A percentile compares a stretch with the other conserved stretches of the same genome.
These are phyloP conservation scores for Leishmania arabica DNA, from an alignment of 208 protist genomes.

Conservation along the genomic window DNA sequence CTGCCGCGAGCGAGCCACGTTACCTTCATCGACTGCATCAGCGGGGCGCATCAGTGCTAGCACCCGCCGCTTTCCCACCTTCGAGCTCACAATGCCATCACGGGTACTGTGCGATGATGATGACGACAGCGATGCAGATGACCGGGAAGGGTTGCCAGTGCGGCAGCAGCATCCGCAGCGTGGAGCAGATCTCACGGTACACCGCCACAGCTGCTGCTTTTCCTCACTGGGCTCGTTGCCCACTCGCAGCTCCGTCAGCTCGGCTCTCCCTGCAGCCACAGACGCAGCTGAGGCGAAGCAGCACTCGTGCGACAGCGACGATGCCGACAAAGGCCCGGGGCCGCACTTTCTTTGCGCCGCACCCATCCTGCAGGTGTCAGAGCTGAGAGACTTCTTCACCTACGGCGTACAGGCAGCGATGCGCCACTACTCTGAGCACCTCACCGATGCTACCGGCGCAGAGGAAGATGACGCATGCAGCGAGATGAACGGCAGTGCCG, in stretches of 20 bases:
- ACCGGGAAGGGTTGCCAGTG: background rate
- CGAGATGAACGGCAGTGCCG: background rate
- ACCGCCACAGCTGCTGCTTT: background rate
- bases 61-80: background rate
- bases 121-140: background rate
- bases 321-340: background rate
- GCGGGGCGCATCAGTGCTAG: background rate
- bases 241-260: background rate
- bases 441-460: background rate
- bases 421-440: slow-evolving; percentile 20
- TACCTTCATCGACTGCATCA: background rate
- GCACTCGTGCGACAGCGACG: background rate
- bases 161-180: background rate
- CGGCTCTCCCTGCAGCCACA: background rate
- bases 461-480: background rate
- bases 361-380: slow-evolving; percentile 12
- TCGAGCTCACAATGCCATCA: background rate
- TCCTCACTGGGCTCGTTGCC: background rate
- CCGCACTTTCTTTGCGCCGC: background rate
- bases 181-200: background rate
- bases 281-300: background rate
- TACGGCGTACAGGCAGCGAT: slow-evolving; percentile 27
- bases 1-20: background rate
- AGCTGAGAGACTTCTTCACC: slow-evolving; percentile 21
- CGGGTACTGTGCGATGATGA: background rate